A percentile compares a stretch with the other conserved stretches of the same genome.
These are phyloP conservation scores for Panicum hallii DNA, from an alignment of 202 grass and related monocot genomes.

Conservation along the genomic window DNA sequence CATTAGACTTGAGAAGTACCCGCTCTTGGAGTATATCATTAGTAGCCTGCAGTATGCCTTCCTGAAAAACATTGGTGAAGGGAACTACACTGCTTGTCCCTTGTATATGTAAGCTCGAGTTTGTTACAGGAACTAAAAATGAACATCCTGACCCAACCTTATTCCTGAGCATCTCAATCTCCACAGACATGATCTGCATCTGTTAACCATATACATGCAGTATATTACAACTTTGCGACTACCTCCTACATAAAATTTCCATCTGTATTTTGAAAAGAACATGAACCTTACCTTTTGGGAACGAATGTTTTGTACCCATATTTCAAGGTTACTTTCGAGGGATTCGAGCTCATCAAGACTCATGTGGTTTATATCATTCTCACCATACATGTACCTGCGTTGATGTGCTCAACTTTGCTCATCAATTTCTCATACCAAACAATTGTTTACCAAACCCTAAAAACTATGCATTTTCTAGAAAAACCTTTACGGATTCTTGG, in stretches of 20 bases:
- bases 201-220: conserved; percentile 27
- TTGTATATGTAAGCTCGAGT: background rate
- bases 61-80: conserved; percentile 53
- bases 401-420: conserved; percentile 3
- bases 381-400: conserved; percentile 72
- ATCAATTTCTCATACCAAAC: background rate
- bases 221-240: background rate
- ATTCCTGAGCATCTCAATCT: conserved; percentile 77
- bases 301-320: conserved; percentile 66
- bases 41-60: conserved; percentile 66
- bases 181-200: conserved; percentile 79
- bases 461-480: conserved; percentile 16
- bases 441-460: conserved; percentile 14
- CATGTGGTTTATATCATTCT: conserved; percentile 51
- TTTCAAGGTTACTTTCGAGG: conserved; percentile 78
- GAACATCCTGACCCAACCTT: conserved; percentile 52
- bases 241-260: background rate
- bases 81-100: background rate
- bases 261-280: background rate
- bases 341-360: conserved; percentile 69
- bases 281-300: conserved; percentile 56
- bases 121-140: conserved; percentile 28
- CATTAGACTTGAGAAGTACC: conserved; percentile 44
- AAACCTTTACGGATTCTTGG: conserved; percentile 1
- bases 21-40: conserved; percentile 81